A percentile compares a stretch with the other conserved stretches of the same genome.
These are phyloP conservation scores for Cyclocybe aegerita DNA, from an alignment of 768 basidiomycete genomes.

Conservation along the genomic window DNA sequence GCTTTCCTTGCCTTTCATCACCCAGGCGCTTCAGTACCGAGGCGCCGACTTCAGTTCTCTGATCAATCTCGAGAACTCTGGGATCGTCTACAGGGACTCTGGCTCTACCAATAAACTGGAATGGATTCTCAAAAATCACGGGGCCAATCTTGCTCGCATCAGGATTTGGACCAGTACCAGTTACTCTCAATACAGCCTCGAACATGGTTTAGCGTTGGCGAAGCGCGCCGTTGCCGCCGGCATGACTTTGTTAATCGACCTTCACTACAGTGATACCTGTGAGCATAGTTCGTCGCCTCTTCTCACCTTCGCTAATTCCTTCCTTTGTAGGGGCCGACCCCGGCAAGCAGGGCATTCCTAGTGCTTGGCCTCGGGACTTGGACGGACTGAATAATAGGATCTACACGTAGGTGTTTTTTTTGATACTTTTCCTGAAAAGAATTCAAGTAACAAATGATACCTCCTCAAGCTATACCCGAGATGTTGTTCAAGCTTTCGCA, in stretches of 20 bases:
- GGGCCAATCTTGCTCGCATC: constrained; percentile 57
- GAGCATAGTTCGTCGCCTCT: constrained; percentile 12
- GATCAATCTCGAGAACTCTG: constrained; percentile 48
- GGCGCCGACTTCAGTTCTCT: constrained; percentile 61
- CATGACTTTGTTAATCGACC: constrained; percentile 53
- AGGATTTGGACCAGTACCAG: constrained; percentile 64
- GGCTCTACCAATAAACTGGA: constrained; percentile 37
- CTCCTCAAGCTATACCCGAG: constrained; percentile 45
- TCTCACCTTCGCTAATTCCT: background rate
- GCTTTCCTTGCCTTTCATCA: constrained; percentile 19
- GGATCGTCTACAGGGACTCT: constrained; percentile 43
- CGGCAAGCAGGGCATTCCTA: constrained; percentile 58
- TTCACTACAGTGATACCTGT: constrained; percentile 70
- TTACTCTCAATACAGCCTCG: constrained; percentile 46
- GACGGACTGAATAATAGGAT: constrained; percentile 56
- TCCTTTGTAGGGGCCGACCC: constrained; percentile 57
- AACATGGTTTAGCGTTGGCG: constrained; percentile 51
- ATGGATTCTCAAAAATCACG: constrained; percentile 51
- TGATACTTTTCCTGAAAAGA: background rate
- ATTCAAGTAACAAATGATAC: background rate
- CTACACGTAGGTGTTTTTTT: constrained; percentile 38
- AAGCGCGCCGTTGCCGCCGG: constrained; percentile 57
- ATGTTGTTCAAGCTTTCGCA: constrained; percentile 49
- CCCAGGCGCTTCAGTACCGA: constrained; percentile 42
- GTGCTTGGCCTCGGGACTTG: constrained; percentile 52